phyloP scores from a whole-genome alignment of 306 rosid genomes.

The Carpinus fangiana region DNA sequence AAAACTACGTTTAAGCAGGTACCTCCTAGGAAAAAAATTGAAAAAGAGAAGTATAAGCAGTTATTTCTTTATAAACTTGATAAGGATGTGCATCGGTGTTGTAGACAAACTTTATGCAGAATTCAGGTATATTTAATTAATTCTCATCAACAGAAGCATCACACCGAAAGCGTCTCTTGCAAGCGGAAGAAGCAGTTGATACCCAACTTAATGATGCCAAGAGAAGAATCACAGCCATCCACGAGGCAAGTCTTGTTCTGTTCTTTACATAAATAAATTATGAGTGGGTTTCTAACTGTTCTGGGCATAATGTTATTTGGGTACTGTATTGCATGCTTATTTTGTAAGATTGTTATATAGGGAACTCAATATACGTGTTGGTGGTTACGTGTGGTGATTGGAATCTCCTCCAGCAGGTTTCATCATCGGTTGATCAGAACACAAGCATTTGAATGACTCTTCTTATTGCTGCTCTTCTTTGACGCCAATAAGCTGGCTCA shows the following conservation, averaged over 20 bases:
- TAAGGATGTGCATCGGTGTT: conserved; percentile 2
- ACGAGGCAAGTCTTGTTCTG: conserved; percentile 58
- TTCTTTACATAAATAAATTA: conserved; percentile 8
- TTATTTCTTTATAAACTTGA: neutral
- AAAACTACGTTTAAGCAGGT: neutral
- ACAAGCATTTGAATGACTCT: neutral
- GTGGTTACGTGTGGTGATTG: conserved; percentile 17
- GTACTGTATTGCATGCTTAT: conserved; percentile 24
- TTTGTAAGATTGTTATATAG: conserved; percentile 11
- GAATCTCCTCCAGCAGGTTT: conserved; percentile 21
- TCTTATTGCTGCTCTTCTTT: neutral
- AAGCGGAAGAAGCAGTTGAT: conserved; percentile 72
- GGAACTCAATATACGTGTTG: neutral
- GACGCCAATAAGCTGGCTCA: neutral
- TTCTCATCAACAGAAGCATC: conserved; percentile 58
- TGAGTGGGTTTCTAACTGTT: conserved; percentile 14
- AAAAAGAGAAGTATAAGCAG: neutral
- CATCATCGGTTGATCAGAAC: conserved; percentile 13
- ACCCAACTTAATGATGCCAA: conserved; percentile 69
- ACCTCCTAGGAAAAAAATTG: neutral
- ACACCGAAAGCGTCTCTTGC: conserved; percentile 67
- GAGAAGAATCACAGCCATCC: conserved; percentile 60
- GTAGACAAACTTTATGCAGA: conserved; percentile 8
- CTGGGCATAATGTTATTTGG: conserved; percentile 21
- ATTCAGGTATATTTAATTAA: conserved; percentile 20